Conservation (phyloP, 225 moss, liverwort and hornwort genomes). For the Pseudoscleropodium purum region DNA sequence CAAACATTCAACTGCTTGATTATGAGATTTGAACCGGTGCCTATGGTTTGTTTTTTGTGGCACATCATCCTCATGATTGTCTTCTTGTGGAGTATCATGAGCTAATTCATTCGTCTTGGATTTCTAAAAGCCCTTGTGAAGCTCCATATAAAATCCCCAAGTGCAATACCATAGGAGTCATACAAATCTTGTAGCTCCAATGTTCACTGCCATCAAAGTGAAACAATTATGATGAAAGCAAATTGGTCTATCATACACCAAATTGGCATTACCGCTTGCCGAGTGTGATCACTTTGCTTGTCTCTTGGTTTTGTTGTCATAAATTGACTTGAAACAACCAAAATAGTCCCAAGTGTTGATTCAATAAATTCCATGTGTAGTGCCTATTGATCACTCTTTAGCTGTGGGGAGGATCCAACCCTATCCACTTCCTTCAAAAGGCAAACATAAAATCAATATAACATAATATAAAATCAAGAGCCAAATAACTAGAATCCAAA, state of each 20-base stretch:
- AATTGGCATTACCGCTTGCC: background rate
- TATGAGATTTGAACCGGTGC: background rate
- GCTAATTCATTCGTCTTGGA: background rate
- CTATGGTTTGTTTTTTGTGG: background rate
- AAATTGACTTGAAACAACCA: background rate
- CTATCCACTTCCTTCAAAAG: too few species aligned
- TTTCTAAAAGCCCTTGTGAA: background rate
- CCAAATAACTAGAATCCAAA: too few species aligned
- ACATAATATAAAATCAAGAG: too few species aligned
- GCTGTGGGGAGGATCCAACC: too few species aligned
- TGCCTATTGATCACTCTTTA: too few species aligned
- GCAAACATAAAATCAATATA: too few species aligned
- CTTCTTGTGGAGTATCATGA: background rate
- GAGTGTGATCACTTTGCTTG: background rate
- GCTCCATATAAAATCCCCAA: background rate
- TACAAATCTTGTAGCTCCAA: constrained; percentile 12
- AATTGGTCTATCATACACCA: constrained; percentile 1
- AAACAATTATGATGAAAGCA: constrained; percentile 24
- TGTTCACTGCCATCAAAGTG: constrained; percentile 15
- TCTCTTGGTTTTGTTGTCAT: constrained; percentile 8
- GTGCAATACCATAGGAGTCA: background rate
- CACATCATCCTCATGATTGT: background rate
- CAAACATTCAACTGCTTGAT: background rate
- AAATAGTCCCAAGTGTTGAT: too few species aligned
- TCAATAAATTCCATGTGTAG: too few species aligned